phyloP scores from a whole-genome alignment of 257 asterid genomes.

The Fraxinus excelsior region DNA sequence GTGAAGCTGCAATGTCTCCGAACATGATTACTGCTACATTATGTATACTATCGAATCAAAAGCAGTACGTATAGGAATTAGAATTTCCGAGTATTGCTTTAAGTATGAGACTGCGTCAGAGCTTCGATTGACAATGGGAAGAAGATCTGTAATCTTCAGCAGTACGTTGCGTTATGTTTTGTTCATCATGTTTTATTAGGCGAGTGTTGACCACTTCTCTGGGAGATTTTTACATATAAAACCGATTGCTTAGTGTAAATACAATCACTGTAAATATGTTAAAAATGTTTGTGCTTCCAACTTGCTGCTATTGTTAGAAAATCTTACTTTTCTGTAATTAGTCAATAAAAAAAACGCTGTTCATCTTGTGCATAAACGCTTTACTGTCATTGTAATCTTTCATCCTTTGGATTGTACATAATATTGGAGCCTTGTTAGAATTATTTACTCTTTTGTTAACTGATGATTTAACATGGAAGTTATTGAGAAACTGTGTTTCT shows the following conservation, averaged over 20 bases:
- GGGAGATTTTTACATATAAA: slow-evolving; percentile 22
- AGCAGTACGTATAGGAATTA: neutral
- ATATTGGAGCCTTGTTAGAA: neutral
- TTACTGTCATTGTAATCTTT: neutral
- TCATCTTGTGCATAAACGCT: slow-evolving; percentile 16
- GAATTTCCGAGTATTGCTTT: slow-evolving; percentile 16
- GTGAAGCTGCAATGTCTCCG: slow-evolving; percentile 42
- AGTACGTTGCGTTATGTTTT: too few relatives aligned
- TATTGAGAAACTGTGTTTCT: neutral
- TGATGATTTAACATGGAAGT: neutral
- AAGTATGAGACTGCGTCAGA: slow-evolving; percentile 16
- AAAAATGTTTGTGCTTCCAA: slow-evolving; percentile 11
- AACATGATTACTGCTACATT: slow-evolving; percentile 19
- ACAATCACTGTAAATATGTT: slow-evolving; percentile 30
- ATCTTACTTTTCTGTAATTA: slow-evolving; percentile 5
- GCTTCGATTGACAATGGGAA: neutral
- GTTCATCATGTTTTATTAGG: neutral
- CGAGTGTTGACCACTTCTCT: slow-evolving; percentile 22
- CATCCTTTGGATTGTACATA: neutral
- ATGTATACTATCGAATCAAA: too few relatives aligned
- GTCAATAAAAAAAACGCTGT: neutral
- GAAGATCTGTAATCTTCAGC: slow-evolving; percentile 5
- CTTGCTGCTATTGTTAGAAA: slow-evolving; percentile 40
- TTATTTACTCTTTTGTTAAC: neutral
- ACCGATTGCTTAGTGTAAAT: slow-evolving; percentile 36